These are phyloP conservation scores for Cercospora zeina DNA, from an alignment of 2,329 filamentous ascomycete species.

Conservation along the genomic window DNA sequence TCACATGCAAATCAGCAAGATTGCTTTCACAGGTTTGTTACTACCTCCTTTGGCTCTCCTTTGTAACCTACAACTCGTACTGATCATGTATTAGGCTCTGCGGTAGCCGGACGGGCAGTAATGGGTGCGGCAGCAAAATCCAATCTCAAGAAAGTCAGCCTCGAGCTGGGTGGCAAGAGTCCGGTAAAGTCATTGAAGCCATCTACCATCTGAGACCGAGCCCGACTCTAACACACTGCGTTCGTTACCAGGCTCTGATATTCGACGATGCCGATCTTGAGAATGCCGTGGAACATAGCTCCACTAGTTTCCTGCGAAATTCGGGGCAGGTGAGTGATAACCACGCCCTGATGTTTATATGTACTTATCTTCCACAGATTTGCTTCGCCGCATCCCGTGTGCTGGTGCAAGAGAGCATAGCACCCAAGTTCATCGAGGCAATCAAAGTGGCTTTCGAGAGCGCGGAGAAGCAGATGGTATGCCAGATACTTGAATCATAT, in stretches of 20 bases:
- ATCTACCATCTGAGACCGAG: not conserved
- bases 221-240: not conserved
- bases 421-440: constrained; percentile 48
- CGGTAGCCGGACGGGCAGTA: constrained; percentile 47
- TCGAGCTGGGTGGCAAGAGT: constrained; percentile 55
- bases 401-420: constrained; percentile 44
- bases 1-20: constrained; percentile 56
- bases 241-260: constrained; percentile 40
- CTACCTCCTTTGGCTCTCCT: not conserved
- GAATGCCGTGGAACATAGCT: constrained; percentile 28
- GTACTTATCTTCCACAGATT: constrained; percentile 12
- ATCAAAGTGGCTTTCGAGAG: constrained; percentile 39
- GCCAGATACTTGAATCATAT: not conserved
- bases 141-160: constrained; percentile 49
- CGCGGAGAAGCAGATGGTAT: constrained; percentile 43
- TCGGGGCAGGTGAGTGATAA: constrained; percentile 14
- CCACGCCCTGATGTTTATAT: not conserved
- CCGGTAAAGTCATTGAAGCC: constrained; percentile 25
- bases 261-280: constrained; percentile 50
- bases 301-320: constrained; percentile 20
- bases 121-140: constrained; percentile 41
- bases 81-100: constrained; percentile 28
- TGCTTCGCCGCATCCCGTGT: constrained; percentile 38
- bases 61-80: not conserved
- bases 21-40: constrained; percentile 48